Evolutionary conservation across 805 yeast species (phyloP).

Genomic region (Clavispora asparagi): DNA sequence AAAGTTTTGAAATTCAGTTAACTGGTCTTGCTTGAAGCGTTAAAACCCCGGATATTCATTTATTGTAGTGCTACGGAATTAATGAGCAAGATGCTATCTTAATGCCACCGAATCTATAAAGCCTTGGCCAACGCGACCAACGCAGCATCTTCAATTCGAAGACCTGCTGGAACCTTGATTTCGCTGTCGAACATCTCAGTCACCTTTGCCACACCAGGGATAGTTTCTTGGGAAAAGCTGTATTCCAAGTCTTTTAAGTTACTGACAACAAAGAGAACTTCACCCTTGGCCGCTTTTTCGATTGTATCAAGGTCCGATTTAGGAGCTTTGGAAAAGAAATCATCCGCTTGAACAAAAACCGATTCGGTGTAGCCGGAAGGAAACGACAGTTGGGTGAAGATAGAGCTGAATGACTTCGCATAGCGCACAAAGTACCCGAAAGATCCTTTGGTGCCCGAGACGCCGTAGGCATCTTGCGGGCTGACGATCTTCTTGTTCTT

Average conservation of each 20-base stretch:
- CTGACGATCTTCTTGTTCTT: constrained; percentile 59
- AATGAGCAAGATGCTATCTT: neutral
- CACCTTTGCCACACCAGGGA: constrained; percentile 51
- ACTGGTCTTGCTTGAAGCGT: too few relatives aligned
- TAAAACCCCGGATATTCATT: neutral
- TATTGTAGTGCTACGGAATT: neutral
- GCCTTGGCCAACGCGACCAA: constrained; percentile 48
- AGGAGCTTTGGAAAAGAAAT: constrained; percentile 40
- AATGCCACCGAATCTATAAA: neutral
- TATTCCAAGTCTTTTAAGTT: constrained; percentile 52
- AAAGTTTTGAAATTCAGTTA: too few relatives aligned
- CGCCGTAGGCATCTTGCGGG: constrained; percentile 66
- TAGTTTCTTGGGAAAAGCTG: constrained; percentile 49
- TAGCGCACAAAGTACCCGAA: constrained; percentile 75
- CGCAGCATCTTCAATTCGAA: constrained; percentile 67
- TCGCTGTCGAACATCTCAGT: constrained; percentile 68
- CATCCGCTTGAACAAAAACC: constrained; percentile 62
- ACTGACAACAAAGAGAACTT: constrained; percentile 55
- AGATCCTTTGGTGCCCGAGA: constrained; percentile 52
- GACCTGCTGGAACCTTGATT: constrained; percentile 47
- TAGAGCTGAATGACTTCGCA: constrained; percentile 51
- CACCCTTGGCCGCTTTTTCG: constrained; percentile 13
- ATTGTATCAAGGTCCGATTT: constrained; percentile 19
- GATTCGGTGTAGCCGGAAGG: constrained; percentile 66
- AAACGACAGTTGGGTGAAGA: constrained; percentile 66